Evolutionary conservation across 176 grass and related monocot genomes (phyloP).

Genomic region (Hordeum marinum): DNA sequence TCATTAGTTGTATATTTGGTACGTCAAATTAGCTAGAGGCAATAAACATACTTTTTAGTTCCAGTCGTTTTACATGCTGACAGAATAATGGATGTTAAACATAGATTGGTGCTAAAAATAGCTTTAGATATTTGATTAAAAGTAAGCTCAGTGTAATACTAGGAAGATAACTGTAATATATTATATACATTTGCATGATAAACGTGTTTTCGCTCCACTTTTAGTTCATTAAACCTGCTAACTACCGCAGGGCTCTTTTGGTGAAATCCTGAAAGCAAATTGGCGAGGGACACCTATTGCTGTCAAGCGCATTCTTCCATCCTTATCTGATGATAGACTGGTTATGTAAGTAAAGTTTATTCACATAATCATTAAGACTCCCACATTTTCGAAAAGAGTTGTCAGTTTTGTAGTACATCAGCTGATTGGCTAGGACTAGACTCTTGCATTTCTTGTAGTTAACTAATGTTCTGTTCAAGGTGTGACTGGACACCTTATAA

Average conservation of each 20-base stretch:
- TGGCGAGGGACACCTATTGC: conserved; percentile 99
- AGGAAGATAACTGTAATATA: background rate
- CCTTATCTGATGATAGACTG: conserved; percentile 89
- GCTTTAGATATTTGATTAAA: background rate
- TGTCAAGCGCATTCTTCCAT: conserved; percentile 99
- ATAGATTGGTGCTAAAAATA: background rate
- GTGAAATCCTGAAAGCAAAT: conserved; percentile 99
- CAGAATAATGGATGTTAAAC: conserved; percentile 8
- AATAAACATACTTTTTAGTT: background rate
- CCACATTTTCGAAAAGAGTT: background rate
- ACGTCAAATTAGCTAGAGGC: background rate
- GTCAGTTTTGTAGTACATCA: background rate
- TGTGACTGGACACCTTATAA: background rate
- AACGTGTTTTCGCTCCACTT: background rate
- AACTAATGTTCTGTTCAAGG: background rate
- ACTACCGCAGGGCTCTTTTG: conserved; percentile 84
- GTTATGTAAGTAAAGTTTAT: conserved; percentile 67
- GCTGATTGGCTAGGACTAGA: background rate
- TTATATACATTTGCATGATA: background rate
- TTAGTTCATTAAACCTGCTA: conserved; percentile 20
- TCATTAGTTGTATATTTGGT: background rate
- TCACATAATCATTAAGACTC: background rate
- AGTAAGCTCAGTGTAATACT: background rate
- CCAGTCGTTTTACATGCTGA: background rate
- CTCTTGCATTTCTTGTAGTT: background rate